Percentiles rank a stretch among this genome's conserved stretches.
These are phyloP conservation scores for Colletotrichum eremochloae DNA, from an alignment of 2,329 filamentous ascomycete species.

Conservation along the genomic window DNA sequence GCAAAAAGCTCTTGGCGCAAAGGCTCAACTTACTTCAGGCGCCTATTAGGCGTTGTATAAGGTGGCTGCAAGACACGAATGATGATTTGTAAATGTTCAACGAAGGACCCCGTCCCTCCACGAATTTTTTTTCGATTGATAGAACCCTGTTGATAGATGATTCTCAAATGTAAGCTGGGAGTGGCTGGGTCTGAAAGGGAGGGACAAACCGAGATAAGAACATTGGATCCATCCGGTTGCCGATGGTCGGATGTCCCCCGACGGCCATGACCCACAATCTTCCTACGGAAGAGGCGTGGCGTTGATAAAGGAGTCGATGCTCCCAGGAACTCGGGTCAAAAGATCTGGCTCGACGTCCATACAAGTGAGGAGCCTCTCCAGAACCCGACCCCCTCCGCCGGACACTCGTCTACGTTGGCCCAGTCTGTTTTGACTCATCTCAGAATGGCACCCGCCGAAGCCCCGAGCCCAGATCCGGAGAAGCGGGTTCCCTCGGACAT, in stretches of 20 bases:
- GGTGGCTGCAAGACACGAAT: background rate
- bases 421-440: background rate
- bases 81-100: background rate
- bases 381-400: background rate
- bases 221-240: constrained; percentile 22
- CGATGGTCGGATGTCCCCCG: constrained; percentile 34
- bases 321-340: background rate
- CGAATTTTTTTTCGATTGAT: background rate
- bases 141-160: too few relatives aligned
- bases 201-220: constrained; percentile 33
- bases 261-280: constrained; percentile 20
- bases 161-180: background rate
- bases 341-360: background rate
- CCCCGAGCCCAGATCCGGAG: constrained; percentile 26
- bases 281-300: background rate
- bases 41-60: background rate
- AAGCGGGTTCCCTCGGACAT: constrained; percentile 33
- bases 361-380: background rate
- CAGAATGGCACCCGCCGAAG: constrained; percentile 25
- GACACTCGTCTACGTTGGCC: background rate
- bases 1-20: background rate
- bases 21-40: background rate
- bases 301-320: constrained; percentile 23
- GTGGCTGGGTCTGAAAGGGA: background rate
- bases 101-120: background rate